Base-by-base conservation (phyloP, 108 stramenopile genomes). In the Schizochytrium sp. region DNA sequence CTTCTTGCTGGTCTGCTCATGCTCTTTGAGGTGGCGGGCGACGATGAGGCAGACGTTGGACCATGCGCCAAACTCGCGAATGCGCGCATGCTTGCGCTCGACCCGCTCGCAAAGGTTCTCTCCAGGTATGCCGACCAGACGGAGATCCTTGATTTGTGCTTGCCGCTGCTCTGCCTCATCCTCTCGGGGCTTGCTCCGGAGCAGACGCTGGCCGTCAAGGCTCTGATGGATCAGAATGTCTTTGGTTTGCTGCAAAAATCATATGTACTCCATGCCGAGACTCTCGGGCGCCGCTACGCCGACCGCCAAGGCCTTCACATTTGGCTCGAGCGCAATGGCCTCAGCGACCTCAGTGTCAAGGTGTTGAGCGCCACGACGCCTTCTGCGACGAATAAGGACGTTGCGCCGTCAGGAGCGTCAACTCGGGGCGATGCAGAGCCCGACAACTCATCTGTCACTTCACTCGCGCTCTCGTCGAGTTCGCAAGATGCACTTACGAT, bases 311-410 rank as follows among this genome's bases (percentile, higher is more conserved):
- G 51, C 12, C 51, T 83, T 18, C 48, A 47, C 76, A 53, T 53
- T 25, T 83, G 76, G 76, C 76, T 83, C 28, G 76, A 83, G 76
- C 76, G 76, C 18, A 83, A 83, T 23, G 76, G 76, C 4, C 28
- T 83, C 23, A 83, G 76, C 76, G 76, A 83, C 76, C 76, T 83
- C 23, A 47, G 76, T 23, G 76, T 83, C 48, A 83, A 83, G 51
- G 76, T 83, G 19, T 5, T 83, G 25, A 53, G 76, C 48, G 76
- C 76, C 63, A 18, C 63, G 41, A 1, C 63, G 63, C 63, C 63
- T 23, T 18, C 63, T 23, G 25, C 25, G 12, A 23, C 63, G 0
- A 69, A 28, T 5, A 69, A 69, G 41, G 63, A 41, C 1, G 41
- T 8, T 16, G 18, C 10, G 8, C 34, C 34, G 14, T 41, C 41